Evolutionary conservation across 2,329 filamentous ascomycete species (phyloP).

Genomic region (Saccharata proteae): DNA sequence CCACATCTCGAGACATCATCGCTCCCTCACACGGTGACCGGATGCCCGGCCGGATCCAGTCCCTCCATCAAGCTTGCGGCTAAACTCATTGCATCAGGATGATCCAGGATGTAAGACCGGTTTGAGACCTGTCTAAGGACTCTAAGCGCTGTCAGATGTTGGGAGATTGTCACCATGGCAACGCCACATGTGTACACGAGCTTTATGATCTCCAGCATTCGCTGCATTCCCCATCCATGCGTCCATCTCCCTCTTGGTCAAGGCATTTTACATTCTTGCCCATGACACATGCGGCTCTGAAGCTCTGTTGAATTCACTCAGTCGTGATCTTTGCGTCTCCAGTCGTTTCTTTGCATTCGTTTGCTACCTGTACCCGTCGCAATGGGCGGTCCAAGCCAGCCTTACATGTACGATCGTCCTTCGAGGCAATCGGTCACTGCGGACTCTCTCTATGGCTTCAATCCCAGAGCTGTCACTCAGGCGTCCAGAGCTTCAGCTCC

Average conservation of each 20-base stretch:
- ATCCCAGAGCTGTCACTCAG: conserved; percentile 75
- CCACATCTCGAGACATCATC: no score
- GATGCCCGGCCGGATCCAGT: no score
- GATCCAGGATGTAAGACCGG: no score
- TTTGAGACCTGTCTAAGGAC: no score
- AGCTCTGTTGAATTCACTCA: no score
- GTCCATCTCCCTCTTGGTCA: not conserved
- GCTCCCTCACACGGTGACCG: no score
- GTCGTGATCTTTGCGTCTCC: not conserved
- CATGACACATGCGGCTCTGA: no score
- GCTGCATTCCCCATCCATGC: conserved; percentile 4
- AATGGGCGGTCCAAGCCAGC: conserved; percentile 43
- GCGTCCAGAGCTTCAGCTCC: conserved; percentile 59
- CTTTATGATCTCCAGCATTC: conserved; percentile 5
- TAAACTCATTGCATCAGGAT: no score
- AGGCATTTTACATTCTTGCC: not conserved
- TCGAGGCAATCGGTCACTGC: conserved; percentile 39
- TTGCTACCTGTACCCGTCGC: conserved; percentile 7
- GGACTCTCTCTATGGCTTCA: conserved; percentile 50
- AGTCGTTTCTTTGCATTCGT: conserved; percentile 2
- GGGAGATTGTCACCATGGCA: conserved; percentile 6
- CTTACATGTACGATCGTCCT: conserved; percentile 59
- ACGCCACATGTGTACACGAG: not conserved
- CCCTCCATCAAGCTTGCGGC: no score
- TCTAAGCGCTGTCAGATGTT: no score